Base-by-base conservation (phyloP, 345 rosid species). In the Populus deltoides region DNA sequence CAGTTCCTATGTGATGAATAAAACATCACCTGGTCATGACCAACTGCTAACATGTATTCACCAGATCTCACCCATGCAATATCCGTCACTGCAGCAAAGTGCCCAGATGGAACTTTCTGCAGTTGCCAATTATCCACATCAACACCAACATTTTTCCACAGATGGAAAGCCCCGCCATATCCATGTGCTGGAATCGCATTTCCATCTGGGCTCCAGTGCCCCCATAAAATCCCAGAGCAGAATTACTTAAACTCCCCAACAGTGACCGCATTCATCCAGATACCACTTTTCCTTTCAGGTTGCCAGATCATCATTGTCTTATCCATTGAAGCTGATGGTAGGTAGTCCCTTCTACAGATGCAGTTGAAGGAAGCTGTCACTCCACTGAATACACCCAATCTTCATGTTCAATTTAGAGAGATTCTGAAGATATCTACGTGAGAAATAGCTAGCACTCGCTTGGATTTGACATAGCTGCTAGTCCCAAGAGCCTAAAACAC, bases 221-320 rank as follows among this genome's bases (percentile, higher is more conserved):
- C 97, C 99, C 99, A 75, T 92, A 96, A 88, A 93, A 96, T 51
- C 99, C 99, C 77, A 96, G 81, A 83, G 97, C 98, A 85, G 97
- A 96, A 81, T 96, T 97, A 81, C 97, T 90, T 77, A 3, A 96
- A 77, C 85, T 96, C 99, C 75, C 99, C 99, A 74, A 93, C 99
- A 43, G 92, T 89, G 80, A 93, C 98, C 83, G 92, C 94, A 80
- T 96, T 93, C 93, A 96, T 91, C 99, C 99, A 96, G 81, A 93
- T 86, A 75, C 98, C 97, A 17, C 86, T 87, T 53, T 85, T 93
- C 84, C 79, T 92, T 87, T 93, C 97, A 29, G 99, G 98, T 80
- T 91, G 85, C 98, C 99, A 96, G 72, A 96, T 92, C 98, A 96
- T 96, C 99, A 96, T 96, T 13, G 97, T 90, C 87, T 93, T 93